These are phyloP conservation scores for Craterostigma plantagineum DNA, from an alignment of 257 asterid genomes.

Conservation along the genomic window DNA sequence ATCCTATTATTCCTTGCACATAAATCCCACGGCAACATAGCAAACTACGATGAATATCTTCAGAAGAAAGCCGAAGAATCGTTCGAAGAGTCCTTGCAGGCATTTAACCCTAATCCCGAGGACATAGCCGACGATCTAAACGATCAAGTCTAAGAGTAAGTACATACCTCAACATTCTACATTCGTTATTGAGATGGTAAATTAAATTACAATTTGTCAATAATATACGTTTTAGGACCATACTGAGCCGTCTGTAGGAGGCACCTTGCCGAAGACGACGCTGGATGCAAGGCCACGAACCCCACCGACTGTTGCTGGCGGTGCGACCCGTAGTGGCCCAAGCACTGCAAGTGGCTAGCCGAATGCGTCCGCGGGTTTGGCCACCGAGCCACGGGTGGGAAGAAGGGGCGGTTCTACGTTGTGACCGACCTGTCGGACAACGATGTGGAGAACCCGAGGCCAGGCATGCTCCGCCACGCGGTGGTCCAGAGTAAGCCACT, in stretches of 20 bases:
- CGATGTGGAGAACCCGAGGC: slow-evolving; percentile 16
- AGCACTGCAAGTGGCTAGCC: slow-evolving; percentile 17
- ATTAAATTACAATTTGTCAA: no score
- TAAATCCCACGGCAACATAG: slow-evolving; percentile 20
- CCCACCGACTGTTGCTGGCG: slow-evolving; percentile 42
- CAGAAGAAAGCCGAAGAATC: slow-evolving; percentile 28
- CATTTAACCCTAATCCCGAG: slow-evolving; percentile 46
- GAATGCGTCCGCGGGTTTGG: slow-evolving; percentile 38
- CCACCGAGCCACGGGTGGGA: slow-evolving; percentile 24
- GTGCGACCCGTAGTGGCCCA: slow-evolving; percentile 26
- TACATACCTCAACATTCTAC: neutral
- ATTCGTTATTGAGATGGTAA: no score
- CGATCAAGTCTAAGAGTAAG: slow-evolving; percentile 51
- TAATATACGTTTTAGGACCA: no score
- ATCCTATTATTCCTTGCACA: slow-evolving; percentile 10
- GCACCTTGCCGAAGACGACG: slow-evolving; percentile 15
- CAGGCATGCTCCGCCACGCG: slow-evolving; percentile 42
- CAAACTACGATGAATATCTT: slow-evolving; percentile 30
- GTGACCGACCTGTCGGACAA: slow-evolving; percentile 32
- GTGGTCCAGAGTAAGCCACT: slow-evolving; percentile 35
- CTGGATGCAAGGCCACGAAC: slow-evolving; percentile 23
- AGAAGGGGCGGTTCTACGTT: slow-evolving; percentile 15
- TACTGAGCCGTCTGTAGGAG: slow-evolving; percentile 9
- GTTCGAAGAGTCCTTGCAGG: slow-evolving; percentile 22
- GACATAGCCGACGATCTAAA: slow-evolving; percentile 24